Evolutionary conservation across 352 stramenopile genomes (phyloP).

Genomic region (Globisporangium echinulatum): DNA sequence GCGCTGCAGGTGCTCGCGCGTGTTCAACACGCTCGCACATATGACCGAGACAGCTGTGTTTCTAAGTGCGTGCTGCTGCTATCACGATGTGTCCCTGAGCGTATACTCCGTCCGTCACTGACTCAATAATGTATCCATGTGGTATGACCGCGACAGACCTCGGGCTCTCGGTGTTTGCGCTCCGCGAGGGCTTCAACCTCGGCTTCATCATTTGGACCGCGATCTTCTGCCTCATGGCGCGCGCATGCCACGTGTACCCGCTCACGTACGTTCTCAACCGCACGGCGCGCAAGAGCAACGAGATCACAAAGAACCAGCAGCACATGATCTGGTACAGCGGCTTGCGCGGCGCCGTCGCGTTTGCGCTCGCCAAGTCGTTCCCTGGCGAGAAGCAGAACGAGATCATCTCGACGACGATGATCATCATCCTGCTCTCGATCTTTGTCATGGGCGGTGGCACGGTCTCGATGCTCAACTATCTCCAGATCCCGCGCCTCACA

Average conservation of each 20-base stretch:
- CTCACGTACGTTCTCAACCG: conserved; percentile 68
- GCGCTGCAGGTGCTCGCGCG: conserved; percentile 50
- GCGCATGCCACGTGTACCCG: conserved; percentile 86
- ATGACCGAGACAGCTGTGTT: conserved; percentile 92
- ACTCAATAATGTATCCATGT: neutral
- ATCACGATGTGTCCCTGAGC: neutral
- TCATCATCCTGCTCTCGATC: conserved; percentile 90
- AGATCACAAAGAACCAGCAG: conserved; percentile 85
- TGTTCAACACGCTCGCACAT: conserved; percentile 90
- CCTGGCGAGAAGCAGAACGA: conserved; percentile 79
- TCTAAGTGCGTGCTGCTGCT: conserved; percentile 54
- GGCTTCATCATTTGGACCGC: conserved; percentile 86
- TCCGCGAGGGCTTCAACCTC: conserved; percentile 72
- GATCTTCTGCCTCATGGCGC: conserved; percentile 76
- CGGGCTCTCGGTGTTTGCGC: conserved; percentile 84
- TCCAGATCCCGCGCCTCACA: conserved; percentile 81
- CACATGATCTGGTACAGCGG: conserved; percentile 95
- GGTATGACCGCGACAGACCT: conserved; percentile 47
- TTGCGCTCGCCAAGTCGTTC: conserved; percentile 88
- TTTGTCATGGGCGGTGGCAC: conserved; percentile 89
- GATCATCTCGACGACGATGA: conserved; percentile 88
- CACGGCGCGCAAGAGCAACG: conserved; percentile 33
- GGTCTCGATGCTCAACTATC: conserved; percentile 78
- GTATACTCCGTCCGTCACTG: neutral
- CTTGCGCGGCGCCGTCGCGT: conserved; percentile 90